Percentiles rank a stretch among this genome's conserved stretches.
These are phyloP conservation scores for Penicillium lividum DNA, from an alignment of 495 filamentous ascomycete genomes.

Conservation along the genomic window DNA sequence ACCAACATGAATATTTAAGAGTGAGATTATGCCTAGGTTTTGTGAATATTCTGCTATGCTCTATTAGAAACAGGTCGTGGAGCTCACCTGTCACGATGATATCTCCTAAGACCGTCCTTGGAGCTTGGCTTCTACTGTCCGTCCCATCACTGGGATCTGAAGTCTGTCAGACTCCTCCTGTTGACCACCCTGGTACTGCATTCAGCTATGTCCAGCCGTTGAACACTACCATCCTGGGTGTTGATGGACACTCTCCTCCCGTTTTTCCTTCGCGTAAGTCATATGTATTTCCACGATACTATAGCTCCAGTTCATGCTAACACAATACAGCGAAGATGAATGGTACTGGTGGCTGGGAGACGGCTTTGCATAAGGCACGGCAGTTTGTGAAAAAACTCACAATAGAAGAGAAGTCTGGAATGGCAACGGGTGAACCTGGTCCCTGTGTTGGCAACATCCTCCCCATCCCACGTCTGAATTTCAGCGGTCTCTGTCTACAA, in stretches of 20 bases:
- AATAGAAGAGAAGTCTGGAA: slow-evolving; percentile 76
- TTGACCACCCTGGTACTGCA: slow-evolving; percentile 1
- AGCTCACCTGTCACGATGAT: neutral
- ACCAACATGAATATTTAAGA: slow-evolving; percentile 1
- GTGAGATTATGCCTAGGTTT: neutral
- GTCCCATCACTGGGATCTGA: slow-evolving; percentile 2
- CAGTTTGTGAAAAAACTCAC: slow-evolving; percentile 73
- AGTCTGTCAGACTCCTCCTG: neutral
- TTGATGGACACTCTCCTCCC: slow-evolving; percentile 27
- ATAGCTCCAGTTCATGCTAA: slow-evolving; percentile 2
- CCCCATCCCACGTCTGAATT: slow-evolving; percentile 42
- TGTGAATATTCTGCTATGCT: neutral
- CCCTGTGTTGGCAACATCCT: slow-evolving; percentile 79
- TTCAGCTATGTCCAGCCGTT: slow-evolving; percentile 29
- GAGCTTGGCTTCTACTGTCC: slow-evolving; percentile 2
- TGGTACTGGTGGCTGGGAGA: slow-evolving; percentile 44
- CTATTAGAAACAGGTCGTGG: neutral
- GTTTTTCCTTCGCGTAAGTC: slow-evolving; percentile 28
- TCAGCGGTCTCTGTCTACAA: slow-evolving; percentile 55
- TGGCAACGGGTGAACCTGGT: slow-evolving; percentile 73
- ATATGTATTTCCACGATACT: neutral
- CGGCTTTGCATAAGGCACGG: slow-evolving; percentile 66
- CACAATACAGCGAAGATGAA: slow-evolving; percentile 13
- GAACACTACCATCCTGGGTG: slow-evolving; percentile 27
- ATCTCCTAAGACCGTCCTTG: neutral